Evolutionary conservation across 108 stramenopile genomes (phyloP).

Genomic region (Cylindrotheca closterium): DNA sequence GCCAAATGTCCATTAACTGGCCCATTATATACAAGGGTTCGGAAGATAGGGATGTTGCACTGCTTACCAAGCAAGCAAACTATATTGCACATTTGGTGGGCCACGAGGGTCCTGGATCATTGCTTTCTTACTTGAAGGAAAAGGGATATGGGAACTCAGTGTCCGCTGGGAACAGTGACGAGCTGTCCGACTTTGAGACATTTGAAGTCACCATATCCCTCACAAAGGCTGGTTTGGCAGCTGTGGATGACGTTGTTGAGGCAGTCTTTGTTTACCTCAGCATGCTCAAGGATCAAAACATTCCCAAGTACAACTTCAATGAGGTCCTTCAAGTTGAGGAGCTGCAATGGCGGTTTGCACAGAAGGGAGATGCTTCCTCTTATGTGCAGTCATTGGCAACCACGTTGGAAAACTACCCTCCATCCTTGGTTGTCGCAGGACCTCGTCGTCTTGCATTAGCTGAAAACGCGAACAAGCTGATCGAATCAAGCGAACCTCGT

Average conservation of each 20-base stretch:
- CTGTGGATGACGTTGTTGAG: constrained; percentile 64
- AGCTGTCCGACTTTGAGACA: constrained; percentile 74
- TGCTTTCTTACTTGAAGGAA: constrained; percentile 77
- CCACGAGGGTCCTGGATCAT: constrained; percentile 85
- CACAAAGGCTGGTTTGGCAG: constrained; percentile 68
- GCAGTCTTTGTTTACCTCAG: constrained; percentile 72
- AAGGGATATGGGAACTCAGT: constrained; percentile 82
- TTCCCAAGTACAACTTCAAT: constrained; percentile 73
- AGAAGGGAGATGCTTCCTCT: constrained; percentile 49
- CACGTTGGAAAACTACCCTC: constrained; percentile 67
- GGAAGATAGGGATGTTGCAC: constrained; percentile 42
- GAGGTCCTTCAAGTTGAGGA: constrained; percentile 78
- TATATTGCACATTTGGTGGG: constrained; percentile 84
- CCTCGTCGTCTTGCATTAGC: constrained; percentile 72
- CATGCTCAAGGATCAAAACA: constrained; percentile 53
- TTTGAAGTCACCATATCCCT: constrained; percentile 82
- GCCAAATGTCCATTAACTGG: constrained; percentile 76
- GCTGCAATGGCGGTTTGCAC: constrained; percentile 73
- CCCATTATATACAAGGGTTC: constrained; percentile 66
- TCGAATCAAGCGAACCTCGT: constrained; percentile 51
- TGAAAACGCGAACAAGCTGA: constrained; percentile 21
- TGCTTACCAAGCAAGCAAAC: constrained; percentile 59
- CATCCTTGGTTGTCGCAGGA: constrained; percentile 66
- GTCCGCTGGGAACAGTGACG: constrained; percentile 41
- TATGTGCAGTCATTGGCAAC: constrained; percentile 70